Conservation (phyloP, 2,329 filamentous ascomycete genomes). For the Lasiodiplodia sp. region DNA sequence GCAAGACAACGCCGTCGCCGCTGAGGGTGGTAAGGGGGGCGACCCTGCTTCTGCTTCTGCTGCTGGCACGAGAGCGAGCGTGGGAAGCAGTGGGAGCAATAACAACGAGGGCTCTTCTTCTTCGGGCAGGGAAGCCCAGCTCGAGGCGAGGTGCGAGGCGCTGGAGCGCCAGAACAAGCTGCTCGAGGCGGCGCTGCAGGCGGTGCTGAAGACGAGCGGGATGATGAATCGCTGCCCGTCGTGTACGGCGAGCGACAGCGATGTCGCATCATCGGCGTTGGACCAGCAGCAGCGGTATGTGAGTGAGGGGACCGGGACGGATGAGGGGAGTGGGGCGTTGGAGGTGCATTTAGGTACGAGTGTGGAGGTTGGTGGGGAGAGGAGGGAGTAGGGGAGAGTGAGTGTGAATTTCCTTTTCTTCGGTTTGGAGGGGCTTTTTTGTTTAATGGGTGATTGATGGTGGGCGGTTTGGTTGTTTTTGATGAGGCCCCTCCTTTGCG, state of each 20-base stretch:
- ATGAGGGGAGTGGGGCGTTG: slow-evolving; percentile 42
- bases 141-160: slow-evolving; percentile 46
- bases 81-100: background rate
- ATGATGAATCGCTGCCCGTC: slow-evolving; percentile 38
- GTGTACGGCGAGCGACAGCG: background rate
- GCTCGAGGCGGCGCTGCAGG: slow-evolving; percentile 50
- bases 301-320: slow-evolving; percentile 20
- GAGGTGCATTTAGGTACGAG: slow-evolving; percentile 46
- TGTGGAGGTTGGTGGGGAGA: background rate
- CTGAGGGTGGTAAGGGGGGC: background rate
- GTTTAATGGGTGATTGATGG: background rate
- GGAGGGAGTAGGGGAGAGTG: background rate
- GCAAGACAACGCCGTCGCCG: background rate
- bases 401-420: background rate
- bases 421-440: background rate
- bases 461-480: background rate
- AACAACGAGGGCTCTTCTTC: background rate
- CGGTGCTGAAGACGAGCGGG: slow-evolving; percentile 43
- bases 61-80: background rate
- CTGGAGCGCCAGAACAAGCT: slow-evolving; percentile 50
- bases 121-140: slow-evolving; percentile 31
- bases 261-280: background rate
- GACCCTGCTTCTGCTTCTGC: background rate
- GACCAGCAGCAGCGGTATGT: background rate
- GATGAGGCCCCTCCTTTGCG: background rate